These are phyloP conservation scores for Rhododendron vialii DNA, from an alignment of 148 eudicot genomes.

Conservation along the genomic window DNA sequence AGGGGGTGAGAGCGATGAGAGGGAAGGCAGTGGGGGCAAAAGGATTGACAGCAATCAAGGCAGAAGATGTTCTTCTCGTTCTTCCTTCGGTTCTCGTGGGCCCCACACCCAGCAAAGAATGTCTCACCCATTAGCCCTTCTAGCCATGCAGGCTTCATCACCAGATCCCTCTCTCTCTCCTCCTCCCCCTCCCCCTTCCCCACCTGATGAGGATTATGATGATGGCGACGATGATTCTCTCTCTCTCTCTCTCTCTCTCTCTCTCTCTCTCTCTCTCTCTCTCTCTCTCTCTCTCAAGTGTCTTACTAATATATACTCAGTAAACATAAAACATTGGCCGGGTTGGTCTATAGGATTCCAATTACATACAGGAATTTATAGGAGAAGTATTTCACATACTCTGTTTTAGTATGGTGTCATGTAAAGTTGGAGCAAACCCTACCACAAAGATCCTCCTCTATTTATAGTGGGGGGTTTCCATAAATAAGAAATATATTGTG, in stretches of 20 bases:
- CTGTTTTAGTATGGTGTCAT: neutral
- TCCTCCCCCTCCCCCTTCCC: neutral
- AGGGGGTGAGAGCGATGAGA: slow-evolving; percentile 71
- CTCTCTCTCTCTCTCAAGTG: neutral
- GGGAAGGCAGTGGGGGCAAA: slow-evolving; percentile 88
- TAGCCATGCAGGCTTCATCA: slow-evolving; percentile 73
- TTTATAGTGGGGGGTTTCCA: neutral
- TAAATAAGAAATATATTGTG: neutral
- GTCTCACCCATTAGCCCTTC: slow-evolving; percentile 58
- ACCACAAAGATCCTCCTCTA: slow-evolving; percentile 10
- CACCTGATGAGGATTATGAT: slow-evolving; percentile 13
- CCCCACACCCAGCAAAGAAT: slow-evolving; percentile 62
- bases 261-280: slow-evolving; percentile 5
- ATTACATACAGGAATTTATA: no score
- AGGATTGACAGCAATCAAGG: slow-evolving; percentile 61
- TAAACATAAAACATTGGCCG: no score
- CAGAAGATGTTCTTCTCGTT: slow-evolving; percentile 89
- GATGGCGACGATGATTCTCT: neutral
- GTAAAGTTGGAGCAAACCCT: neutral
- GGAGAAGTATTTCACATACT: neutral
- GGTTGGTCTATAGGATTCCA: neutral
- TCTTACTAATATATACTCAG: no score
- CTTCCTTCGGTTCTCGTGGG: slow-evolving; percentile 51
- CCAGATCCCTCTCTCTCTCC: slow-evolving; percentile 12
- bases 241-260: slow-evolving; percentile 3